These are phyloP conservation scores for Fusarium camptoceras DNA, from an alignment of 2,329 filamentous ascomycete species.

Conservation along the genomic window DNA sequence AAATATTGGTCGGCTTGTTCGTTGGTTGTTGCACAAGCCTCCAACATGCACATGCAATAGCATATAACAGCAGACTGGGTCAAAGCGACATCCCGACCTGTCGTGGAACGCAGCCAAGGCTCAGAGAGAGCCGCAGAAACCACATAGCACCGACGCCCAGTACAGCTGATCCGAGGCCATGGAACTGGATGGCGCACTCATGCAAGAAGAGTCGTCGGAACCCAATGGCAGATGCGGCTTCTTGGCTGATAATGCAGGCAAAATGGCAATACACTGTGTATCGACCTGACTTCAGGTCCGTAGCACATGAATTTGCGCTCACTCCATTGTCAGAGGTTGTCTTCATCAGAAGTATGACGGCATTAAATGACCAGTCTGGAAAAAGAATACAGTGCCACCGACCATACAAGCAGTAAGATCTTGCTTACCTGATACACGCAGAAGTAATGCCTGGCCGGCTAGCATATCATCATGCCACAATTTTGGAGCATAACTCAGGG, in stretches of 20 bases:
- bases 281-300: background rate
- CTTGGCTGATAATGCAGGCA: background rate
- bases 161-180: constrained; percentile 24
- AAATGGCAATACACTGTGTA: background rate
- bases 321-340: background rate
- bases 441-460: background rate
- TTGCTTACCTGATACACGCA: background rate
- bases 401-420: background rate
- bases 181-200: constrained; percentile 19
- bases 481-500: constrained; percentile 1
- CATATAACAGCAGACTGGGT: background rate
- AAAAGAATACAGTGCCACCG: background rate
- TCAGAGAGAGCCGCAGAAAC: constrained; percentile 10
- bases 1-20: background rate
- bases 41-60: background rate
- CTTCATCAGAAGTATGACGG: background rate
- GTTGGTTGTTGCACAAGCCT: background rate
- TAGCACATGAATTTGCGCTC: background rate
- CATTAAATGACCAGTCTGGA: background rate
- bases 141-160: constrained; percentile 12
- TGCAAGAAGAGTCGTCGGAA: constrained; percentile 3
- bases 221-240: background rate
- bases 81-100: constrained; percentile 9
- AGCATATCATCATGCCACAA: background rate
- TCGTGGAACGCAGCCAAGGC: constrained; percentile 32